These are phyloP conservation scores for Lindgomyces ingoldianus DNA, from an alignment of 495 filamentous ascomycete genomes.

Conservation along the genomic window DNA sequence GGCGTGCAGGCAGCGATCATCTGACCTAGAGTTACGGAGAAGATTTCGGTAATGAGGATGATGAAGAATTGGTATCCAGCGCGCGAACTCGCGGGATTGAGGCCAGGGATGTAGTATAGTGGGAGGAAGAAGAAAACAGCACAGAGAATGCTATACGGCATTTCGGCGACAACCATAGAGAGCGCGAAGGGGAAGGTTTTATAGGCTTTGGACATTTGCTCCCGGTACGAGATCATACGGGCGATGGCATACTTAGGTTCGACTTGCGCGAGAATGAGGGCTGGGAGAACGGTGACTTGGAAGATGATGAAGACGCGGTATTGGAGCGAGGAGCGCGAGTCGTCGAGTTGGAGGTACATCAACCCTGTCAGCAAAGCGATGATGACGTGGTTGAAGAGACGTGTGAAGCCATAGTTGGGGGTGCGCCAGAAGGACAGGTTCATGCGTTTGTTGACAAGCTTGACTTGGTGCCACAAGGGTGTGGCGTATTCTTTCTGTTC, in stretches of 20 bases:
- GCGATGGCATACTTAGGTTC: conserved; percentile 75
- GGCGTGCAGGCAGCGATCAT: conserved; percentile 69
- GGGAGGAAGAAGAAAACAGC: conserved; percentile 73
- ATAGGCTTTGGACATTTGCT: conserved; percentile 77
- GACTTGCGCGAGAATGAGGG: conserved; percentile 74
- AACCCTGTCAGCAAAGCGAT: conserved; percentile 75
- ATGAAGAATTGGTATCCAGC: conserved; percentile 84
- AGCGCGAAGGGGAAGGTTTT: conserved; percentile 68
- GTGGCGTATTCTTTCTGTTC: conserved; percentile 72
- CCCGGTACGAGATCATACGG: conserved; percentile 76
- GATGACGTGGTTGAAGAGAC: conserved; percentile 72
- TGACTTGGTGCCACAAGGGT: conserved; percentile 70
- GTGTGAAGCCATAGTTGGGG: conserved; percentile 75
- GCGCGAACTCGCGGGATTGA: conserved; percentile 56
- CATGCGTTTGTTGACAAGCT: conserved; percentile 62
- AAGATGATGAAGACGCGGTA: conserved; percentile 83
- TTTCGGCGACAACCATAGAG: conserved; percentile 70
- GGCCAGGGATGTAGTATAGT: conserved; percentile 65
- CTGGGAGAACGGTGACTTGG: conserved; percentile 74
- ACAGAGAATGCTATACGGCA: conserved; percentile 75
- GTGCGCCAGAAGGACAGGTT: conserved; percentile 72
- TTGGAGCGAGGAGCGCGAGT: conserved; percentile 68
- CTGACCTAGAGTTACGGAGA: conserved; percentile 73
- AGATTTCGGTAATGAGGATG: conserved; percentile 73
- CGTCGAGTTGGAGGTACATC: conserved; percentile 67